These are phyloP conservation scores for Xylariaceae sp. DNA, from an alignment of 2,329 filamentous ascomycete species.

Conservation along the genomic window DNA sequence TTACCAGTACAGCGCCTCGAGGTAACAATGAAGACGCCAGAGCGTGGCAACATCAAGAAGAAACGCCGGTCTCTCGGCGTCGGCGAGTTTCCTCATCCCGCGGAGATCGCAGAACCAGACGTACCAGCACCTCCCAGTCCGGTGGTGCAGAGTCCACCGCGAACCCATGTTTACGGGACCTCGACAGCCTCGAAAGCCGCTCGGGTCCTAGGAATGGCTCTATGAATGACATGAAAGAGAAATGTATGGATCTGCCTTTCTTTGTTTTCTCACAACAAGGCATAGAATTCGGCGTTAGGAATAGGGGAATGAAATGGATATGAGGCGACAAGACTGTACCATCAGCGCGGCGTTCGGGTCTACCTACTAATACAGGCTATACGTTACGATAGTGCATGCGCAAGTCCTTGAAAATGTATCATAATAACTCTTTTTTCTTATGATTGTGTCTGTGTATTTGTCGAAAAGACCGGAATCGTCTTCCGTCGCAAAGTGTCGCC, in stretches of 20 bases:
- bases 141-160: constrained; percentile 15
- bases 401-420: background rate
- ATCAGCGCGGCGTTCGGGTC: background rate
- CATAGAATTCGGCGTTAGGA: background rate
- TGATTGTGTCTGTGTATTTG: background rate
- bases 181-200: constrained; percentile 30
- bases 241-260: background rate
- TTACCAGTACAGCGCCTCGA: constrained; percentile 21
- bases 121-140: constrained; percentile 30
- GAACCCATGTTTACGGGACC: constrained; percentile 23
- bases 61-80: constrained; percentile 31
- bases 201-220: constrained; percentile 29
- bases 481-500: no score
- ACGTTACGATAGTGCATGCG: background rate
- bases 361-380: background rate
- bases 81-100: constrained; percentile 31
- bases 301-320: background rate
- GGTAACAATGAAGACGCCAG: constrained; percentile 22
- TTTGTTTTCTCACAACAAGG: background rate
- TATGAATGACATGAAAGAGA: constrained; percentile 13
- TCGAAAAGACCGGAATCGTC: background rate
- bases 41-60: constrained; percentile 34
- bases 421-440: background rate
- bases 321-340: background rate
- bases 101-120: constrained; percentile 27